Conservation (phyloP, 1,284 basidiomycete genomes). For the Trichosporon ovoides region DNA sequence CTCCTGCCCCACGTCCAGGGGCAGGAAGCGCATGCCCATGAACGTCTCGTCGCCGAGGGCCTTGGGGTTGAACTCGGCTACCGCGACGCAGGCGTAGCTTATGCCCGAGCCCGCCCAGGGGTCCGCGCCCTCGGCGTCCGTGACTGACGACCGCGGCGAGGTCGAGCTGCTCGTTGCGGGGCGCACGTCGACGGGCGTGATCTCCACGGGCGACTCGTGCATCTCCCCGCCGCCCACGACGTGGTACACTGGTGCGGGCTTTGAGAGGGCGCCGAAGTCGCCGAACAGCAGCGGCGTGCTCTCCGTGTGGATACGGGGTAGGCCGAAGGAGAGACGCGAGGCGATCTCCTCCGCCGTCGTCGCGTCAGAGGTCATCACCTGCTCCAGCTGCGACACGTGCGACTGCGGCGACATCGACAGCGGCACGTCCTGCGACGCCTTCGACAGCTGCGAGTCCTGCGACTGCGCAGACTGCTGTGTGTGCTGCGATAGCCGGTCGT, state of each 20-base stretch:
- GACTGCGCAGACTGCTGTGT: constrained; percentile 2
- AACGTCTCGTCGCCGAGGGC: constrained; percentile 33
- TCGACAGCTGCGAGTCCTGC: not conserved
- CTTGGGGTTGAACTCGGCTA: constrained; percentile 42
- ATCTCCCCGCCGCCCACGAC: not conserved
- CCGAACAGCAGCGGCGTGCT: constrained; percentile 21
- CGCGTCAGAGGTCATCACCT: not conserved
- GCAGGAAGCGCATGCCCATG: constrained; percentile 40
- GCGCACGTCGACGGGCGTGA: not conserved
- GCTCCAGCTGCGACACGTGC: not conserved
- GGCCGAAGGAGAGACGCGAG: constrained; percentile 36
- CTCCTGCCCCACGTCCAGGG: constrained; percentile 39
- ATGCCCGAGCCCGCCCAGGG: constrained; percentile 38
- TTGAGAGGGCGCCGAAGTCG: constrained; percentile 14
- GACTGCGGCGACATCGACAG: not conserved
- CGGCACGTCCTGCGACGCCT: not conserved
- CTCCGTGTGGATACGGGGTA: constrained; percentile 32
- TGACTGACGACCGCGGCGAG: constrained; percentile 3
- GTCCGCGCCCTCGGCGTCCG: constrained; percentile 33
- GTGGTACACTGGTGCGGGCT: not conserved
- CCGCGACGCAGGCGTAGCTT: constrained; percentile 45
- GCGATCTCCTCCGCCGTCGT: constrained; percentile 9
- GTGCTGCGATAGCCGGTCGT: not conserved
- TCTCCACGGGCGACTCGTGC: not conserved
- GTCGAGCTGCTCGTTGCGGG: too few species aligned